A percentile compares a stretch with the other conserved stretches of the same genome.
Evolutionary conservation across 164 flowering plant species (phyloP).

Genomic region (Magnolia officinalis): DNA sequence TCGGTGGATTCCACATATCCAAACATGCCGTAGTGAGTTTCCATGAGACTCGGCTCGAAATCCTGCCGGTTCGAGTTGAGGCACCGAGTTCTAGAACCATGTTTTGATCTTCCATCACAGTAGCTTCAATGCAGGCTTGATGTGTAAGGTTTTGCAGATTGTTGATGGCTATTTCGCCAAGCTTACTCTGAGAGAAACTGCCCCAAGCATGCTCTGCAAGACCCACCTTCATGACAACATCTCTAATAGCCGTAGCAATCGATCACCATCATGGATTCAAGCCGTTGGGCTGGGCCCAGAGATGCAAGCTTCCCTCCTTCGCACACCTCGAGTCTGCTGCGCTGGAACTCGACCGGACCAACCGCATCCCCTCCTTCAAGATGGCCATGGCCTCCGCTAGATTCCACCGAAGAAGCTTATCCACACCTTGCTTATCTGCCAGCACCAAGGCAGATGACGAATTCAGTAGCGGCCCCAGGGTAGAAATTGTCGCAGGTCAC

Average conservation of each 20-base stretch:
- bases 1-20: not conserved
- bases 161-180: slow-evolving; percentile 10
- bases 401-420: slow-evolving; percentile 52
- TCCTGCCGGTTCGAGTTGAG: not conserved
- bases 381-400: slow-evolving; percentile 21
- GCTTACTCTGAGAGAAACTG: slow-evolving; percentile 13
- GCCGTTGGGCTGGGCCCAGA: slow-evolving; percentile 44
- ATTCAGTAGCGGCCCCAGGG: slow-evolving; percentile 20
- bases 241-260: slow-evolving; percentile 60
- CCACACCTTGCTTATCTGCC: slow-evolving; percentile 74
- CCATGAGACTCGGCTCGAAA: not conserved
- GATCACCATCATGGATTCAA: slow-evolving; percentile 57
- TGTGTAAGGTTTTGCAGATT: not conserved
- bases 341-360: slow-evolving; percentile 33
- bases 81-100: too few species aligned
- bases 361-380: slow-evolving; percentile 33
- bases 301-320: slow-evolving; percentile 61
- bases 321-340: slow-evolving; percentile 39
- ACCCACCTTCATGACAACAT: slow-evolving; percentile 27
- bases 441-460: slow-evolving; percentile 32
- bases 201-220: slow-evolving; percentile 24
- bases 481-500: slow-evolving; percentile 53
- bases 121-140: too few species aligned
- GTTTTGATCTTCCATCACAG: not conserved
- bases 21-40: not conserved